Conservation (phyloP, 805 yeast species). For the Candida michaelii region DNA sequence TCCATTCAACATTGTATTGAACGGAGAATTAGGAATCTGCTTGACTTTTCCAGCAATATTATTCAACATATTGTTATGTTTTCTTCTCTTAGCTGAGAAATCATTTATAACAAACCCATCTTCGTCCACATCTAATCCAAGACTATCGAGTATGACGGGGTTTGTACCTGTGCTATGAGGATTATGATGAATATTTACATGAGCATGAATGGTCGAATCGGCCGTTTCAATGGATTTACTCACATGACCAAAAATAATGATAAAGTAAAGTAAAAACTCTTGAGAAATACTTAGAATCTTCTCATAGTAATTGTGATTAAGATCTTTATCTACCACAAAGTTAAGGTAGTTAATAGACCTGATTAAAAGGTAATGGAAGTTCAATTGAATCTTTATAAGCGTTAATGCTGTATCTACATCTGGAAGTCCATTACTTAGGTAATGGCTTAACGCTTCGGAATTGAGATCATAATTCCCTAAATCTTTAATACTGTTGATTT, state of each 20-base stretch:
- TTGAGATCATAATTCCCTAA: conserved; percentile 16
- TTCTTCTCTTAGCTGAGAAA: conserved; percentile 38
- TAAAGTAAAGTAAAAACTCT: conserved; percentile 38
- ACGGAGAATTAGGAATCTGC: conserved; percentile 39
- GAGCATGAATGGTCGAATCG: conserved; percentile 1
- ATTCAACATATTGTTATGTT: conserved; percentile 11
- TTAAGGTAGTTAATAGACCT: conserved; percentile 43
- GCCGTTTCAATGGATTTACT: conserved; percentile 18
- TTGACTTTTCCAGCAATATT: conserved; percentile 18
- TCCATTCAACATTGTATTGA: conserved; percentile 42
- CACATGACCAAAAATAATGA: conserved; percentile 37
- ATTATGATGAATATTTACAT: conserved; percentile 15
- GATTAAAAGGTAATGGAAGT: conserved; percentile 43
- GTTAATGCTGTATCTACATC: conserved; percentile 39
- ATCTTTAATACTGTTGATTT: conserved; percentile 19
- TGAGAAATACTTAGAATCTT: conserved; percentile 37
- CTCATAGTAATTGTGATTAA: conserved; percentile 32
- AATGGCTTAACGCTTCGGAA: conserved; percentile 23
- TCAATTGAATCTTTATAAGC: conserved; percentile 43
- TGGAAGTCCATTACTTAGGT: conserved; percentile 32
- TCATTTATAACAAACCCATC: conserved; percentile 47
- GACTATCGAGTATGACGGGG: conserved; percentile 32
- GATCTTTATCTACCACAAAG: conserved; percentile 43
- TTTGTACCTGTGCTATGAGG: conserved; percentile 20
- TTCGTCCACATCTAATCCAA: conserved; percentile 43